phyloP scores from a whole-genome alignment of 805 yeast genomes.

The Lipomyces japonicus region DNA sequence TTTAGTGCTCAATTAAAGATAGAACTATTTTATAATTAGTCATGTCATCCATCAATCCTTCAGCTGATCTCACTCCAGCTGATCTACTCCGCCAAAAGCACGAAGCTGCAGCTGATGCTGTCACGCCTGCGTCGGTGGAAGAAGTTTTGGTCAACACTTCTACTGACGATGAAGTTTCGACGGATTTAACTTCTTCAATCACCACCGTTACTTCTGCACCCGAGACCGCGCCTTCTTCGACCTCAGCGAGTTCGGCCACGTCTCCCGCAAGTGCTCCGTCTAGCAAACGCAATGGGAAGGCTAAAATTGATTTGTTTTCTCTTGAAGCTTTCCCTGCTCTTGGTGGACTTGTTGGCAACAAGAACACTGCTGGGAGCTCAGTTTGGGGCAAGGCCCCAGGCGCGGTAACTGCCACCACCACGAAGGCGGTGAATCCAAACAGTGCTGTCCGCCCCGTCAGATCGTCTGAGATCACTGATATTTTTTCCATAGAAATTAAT shows the following conservation, averaged over 20 bases:
- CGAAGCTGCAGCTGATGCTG: slow-evolving; percentile 16
- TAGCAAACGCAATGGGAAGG: slow-evolving; percentile 8
- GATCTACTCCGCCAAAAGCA: slow-evolving; percentile 23
- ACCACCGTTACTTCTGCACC: slow-evolving; percentile 18
- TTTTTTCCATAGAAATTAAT: slow-evolving; percentile 67
- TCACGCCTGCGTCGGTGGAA: slow-evolving; percentile 1
- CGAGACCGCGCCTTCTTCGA: slow-evolving; percentile 7
- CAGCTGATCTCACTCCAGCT: slow-evolving; percentile 21
- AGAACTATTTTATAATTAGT: background rate
- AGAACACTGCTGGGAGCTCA: slow-evolving; percentile 12
- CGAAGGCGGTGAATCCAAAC: slow-evolving; percentile 31
- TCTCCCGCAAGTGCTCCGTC: background rate
- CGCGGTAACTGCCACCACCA: slow-evolving; percentile 19
- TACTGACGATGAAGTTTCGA: slow-evolving; percentile 16
- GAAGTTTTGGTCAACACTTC: background rate
- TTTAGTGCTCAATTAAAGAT: background rate
- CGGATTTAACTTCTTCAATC: slow-evolving; percentile 17
- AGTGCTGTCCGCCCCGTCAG: slow-evolving; percentile 40
- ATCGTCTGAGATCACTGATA: slow-evolving; percentile 67
- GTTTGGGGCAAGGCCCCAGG: slow-evolving; percentile 29
- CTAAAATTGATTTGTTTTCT: slow-evolving; percentile 31
- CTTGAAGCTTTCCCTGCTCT: slow-evolving; percentile 35
- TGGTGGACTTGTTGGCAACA: slow-evolving; percentile 23
- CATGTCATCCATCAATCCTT: slow-evolving; percentile 1
- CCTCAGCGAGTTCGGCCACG: slow-evolving; percentile 6